phyloP scores from a whole-genome alignment of 2,329 filamentous ascomycete species.

The Aspergillus carbonarius region DNA sequence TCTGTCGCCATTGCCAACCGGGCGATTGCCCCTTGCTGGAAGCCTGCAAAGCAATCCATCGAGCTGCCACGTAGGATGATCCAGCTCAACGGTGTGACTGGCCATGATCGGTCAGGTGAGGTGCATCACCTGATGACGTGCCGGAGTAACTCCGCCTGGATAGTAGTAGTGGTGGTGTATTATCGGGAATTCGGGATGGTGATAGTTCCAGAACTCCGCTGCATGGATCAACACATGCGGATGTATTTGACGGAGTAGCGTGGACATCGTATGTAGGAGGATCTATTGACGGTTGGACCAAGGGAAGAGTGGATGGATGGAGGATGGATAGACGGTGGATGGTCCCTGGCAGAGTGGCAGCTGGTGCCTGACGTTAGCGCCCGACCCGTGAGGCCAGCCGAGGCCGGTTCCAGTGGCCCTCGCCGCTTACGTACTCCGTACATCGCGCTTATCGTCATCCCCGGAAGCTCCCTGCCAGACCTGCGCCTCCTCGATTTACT shows the following conservation, averaged over 20 bases:
- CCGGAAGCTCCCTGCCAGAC: neutral
- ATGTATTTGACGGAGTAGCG: neutral
- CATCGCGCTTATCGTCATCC: neutral
- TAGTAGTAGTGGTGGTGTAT: too few species aligned
- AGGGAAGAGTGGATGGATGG: neutral
- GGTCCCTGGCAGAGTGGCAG: neutral
- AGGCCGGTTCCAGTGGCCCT: neutral
- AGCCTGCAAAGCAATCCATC: neutral
- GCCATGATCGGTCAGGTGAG: neutral
- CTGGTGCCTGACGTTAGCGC: conserved; percentile 18
- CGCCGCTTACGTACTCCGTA: conserved; percentile 8
- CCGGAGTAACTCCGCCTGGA: neutral
- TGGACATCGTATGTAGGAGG: too few species aligned
- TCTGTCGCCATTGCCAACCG: neutral
- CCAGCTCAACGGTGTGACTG: neutral
- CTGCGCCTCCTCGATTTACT: conserved; percentile 1
- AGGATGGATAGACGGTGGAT: too few species aligned
- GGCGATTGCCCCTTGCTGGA: neutral
- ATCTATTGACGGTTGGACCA: neutral
- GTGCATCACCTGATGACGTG: neutral
- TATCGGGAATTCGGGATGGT: neutral
- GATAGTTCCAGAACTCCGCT: neutral
- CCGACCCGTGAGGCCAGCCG: conserved; percentile 6
- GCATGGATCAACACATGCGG: neutral
- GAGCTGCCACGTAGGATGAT: neutral